phyloP scores from a whole-genome alignment of 805 yeast species.

The Suhomyces faveliae region DNA sequence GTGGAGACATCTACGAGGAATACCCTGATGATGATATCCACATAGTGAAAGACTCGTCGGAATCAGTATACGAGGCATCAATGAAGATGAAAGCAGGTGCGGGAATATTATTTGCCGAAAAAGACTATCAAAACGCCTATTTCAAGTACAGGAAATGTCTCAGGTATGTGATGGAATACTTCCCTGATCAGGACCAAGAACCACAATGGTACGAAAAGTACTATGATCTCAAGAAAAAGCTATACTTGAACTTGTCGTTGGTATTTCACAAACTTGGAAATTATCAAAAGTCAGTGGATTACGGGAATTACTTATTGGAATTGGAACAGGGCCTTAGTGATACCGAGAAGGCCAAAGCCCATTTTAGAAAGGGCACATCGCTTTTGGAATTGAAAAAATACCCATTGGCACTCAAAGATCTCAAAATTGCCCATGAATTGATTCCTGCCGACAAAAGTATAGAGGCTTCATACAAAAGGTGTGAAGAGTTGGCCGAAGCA shows the following conservation, averaged over 20 bases:
- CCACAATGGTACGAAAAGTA: conserved; percentile 52
- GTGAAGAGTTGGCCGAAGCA: conserved; percentile 40
- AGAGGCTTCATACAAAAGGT: conserved; percentile 40
- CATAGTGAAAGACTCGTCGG: conserved; percentile 58
- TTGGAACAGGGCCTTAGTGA: conserved; percentile 32
- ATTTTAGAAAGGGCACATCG: conserved; percentile 53
- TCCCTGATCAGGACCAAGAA: conserved; percentile 68
- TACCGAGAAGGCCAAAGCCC: conserved; percentile 56
- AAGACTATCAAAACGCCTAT: conserved; percentile 50
- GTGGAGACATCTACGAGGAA: conserved; percentile 74
- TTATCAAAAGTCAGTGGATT: conserved; percentile 51
- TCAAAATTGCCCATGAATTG: conserved; percentile 41
- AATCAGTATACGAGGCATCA: conserved; percentile 50
- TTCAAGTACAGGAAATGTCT: conserved; percentile 66
- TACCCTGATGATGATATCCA: conserved; percentile 69
- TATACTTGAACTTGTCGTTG: conserved; percentile 60
- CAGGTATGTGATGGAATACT: conserved; percentile 66
- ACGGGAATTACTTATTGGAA: conserved; percentile 57
- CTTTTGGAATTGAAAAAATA: conserved; percentile 43
- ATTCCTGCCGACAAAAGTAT: conserved; percentile 54
- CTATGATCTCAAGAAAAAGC: conserved; percentile 49
- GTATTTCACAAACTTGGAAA: conserved; percentile 49
- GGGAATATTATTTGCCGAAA: conserved; percentile 53
- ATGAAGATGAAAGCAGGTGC: conserved; percentile 66
- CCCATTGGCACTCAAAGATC: conserved; percentile 49